These are phyloP conservation scores for Apiosordaria backusii DNA, from an alignment of 495 filamentous ascomycete species.

Conservation along the genomic window DNA sequence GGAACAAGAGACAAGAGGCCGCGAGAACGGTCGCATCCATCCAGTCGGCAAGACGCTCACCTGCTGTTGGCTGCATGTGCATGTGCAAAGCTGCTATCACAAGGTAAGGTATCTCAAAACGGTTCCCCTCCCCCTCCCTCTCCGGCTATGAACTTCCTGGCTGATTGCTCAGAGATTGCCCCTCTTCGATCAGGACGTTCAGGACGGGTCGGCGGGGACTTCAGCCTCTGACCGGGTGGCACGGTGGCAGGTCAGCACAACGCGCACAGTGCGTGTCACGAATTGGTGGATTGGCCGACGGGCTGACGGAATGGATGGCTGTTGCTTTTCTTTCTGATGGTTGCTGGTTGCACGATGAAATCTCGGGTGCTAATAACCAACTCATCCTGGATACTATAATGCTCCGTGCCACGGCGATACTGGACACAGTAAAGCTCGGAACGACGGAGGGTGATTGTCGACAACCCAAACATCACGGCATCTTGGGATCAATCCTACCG, in stretches of 20 bases:
- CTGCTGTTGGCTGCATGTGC: not conserved
- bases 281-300: not conserved
- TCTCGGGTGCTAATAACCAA: constrained; percentile 18
- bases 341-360: constrained; percentile 9
- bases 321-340: constrained; percentile 9
- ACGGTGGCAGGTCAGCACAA: not conserved
- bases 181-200: constrained; percentile 13
- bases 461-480: constrained; percentile 2
- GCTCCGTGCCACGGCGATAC: not conserved
- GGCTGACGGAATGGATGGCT: not conserved
- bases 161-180: constrained; percentile 16
- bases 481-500: constrained; percentile 13
- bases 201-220: not conserved
- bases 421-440: constrained; percentile 5
- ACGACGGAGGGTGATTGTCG: not conserved
- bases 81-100: not conserved
- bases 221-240: not conserved
- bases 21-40: no score
- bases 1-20: no score
- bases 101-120: not conserved
- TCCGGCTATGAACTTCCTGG: constrained; percentile 8
- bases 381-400: not conserved
- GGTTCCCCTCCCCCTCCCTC: not conserved
- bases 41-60: no score
- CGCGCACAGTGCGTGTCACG: not conserved